Percentiles rank a stretch among this genome's conserved stretches.
Evolutionary conservation across 148 eudicot genomes (phyloP).

Genomic region (Euryodendron excelsum): DNA sequence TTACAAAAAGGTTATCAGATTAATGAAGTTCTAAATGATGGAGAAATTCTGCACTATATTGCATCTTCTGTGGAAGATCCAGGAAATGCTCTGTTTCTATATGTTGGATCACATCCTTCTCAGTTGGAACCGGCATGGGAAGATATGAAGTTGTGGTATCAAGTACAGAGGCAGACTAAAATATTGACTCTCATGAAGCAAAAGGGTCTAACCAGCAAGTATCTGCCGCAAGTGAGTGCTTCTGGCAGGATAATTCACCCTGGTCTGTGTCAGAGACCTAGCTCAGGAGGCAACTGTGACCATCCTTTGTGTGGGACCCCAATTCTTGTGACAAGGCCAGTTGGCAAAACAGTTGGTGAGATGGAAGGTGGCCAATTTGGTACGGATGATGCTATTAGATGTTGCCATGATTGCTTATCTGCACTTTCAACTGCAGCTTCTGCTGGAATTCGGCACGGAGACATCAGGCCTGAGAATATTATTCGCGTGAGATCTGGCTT

Average conservation of each 20-base stretch:
- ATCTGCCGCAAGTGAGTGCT: conserved; percentile 63
- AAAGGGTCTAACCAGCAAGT: conserved; percentile 68
- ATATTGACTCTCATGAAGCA: conserved; percentile 77
- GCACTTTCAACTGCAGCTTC: conserved; percentile 61
- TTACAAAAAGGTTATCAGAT: conserved; percentile 67
- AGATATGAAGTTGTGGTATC: conserved; percentile 93
- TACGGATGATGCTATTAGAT: conserved; percentile 66
- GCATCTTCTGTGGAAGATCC: conserved; percentile 65
- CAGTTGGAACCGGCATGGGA: conserved; percentile 91
- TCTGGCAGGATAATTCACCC: conserved; percentile 78
- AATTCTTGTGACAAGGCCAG: conserved; percentile 75
- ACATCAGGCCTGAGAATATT: conserved; percentile 85
- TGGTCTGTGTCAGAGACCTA: conserved; percentile 58
- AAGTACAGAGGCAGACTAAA: conserved; percentile 95
- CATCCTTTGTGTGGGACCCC: conserved; percentile 92
- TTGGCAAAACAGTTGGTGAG: conserved; percentile 64
- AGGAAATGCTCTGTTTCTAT: conserved; percentile 51
- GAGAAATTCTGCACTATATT: conserved; percentile 60
- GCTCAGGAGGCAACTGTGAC: conserved; percentile 60
- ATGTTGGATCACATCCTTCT: conserved; percentile 85
- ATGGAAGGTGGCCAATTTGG: conserved; percentile 61
- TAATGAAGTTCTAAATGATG: conserved; percentile 56
- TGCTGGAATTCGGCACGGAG: conserved; percentile 84
- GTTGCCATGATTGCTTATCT: conserved; percentile 93
- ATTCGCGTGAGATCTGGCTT: conserved; percentile 52